Evolutionary conservation across 78 protist genomes (phyloP).

Genomic region (Trichosphaerium sp.): DNA sequence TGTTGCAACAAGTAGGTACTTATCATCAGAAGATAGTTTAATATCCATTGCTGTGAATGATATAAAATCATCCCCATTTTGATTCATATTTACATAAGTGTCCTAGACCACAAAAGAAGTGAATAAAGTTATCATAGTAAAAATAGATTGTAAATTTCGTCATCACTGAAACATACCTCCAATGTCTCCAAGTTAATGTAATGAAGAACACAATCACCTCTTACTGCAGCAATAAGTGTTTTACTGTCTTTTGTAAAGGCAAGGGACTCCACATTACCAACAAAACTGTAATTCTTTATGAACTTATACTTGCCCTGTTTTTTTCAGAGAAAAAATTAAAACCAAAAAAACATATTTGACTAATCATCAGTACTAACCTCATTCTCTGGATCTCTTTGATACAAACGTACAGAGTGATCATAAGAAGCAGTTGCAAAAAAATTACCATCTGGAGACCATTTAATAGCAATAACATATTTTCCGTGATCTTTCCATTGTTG

Average conservation of each 20-base stretch:
- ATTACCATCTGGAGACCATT: conserved; percentile 5
- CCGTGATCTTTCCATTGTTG: not conserved
- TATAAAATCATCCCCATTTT: not conserved
- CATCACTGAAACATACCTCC: no score
- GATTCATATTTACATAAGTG: conserved; percentile 7
- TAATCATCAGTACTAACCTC: no score
- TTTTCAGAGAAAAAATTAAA: no score
- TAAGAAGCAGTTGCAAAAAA: not conserved
- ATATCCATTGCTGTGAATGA: conserved; percentile 10
- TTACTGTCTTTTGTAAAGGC: not conserved
- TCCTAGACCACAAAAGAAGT: not conserved
- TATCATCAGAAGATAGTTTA: not conserved
- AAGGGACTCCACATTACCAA: no score
- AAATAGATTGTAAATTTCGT: not conserved
- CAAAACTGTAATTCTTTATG: no score
- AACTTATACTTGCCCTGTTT: no score
- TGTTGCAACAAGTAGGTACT: conserved; percentile 17
- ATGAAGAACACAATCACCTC: conserved; percentile 11
- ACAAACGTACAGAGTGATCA: not conserved
- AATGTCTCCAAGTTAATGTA: not conserved
- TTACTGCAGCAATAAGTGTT: not conserved
- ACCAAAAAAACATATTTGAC: no score
- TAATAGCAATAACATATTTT: not conserved
- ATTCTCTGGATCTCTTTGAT: no score
- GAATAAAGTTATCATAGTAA: not conserved